These are phyloP conservation scores for Ceratobasidium papillatum DNA, from an alignment of 1,284 basidiomycete species.

Conservation along the genomic window DNA sequence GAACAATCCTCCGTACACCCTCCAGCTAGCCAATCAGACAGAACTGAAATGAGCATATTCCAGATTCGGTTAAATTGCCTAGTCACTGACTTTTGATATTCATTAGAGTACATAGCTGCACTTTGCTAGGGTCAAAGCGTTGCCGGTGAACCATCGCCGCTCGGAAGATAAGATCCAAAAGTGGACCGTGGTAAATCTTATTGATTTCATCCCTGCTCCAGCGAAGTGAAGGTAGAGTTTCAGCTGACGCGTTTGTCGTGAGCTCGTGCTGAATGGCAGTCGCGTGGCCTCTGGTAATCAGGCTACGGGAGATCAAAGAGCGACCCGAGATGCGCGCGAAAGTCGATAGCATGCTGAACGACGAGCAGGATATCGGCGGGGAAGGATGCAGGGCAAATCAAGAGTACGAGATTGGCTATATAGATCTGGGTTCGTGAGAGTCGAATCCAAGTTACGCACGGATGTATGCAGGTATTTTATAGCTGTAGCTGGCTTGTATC, in stretches of 20 bases:
- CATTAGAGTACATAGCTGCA: constrained; percentile 97
- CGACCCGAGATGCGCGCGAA: constrained; percentile 22
- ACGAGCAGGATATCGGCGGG: background rate
- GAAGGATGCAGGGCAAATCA: constrained; percentile 21
- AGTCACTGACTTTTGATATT: constrained; percentile 93
- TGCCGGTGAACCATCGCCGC: constrained; percentile 85
- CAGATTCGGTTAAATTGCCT: background rate
- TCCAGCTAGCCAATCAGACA: constrained; percentile 64
- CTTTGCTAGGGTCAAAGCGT: constrained; percentile 86
- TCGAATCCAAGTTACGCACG: background rate
- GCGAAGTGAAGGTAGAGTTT: background rate
- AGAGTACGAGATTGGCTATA: constrained; percentile 26
- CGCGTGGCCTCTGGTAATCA: constrained; percentile 8
- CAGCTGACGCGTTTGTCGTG: background rate
- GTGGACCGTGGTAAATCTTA: constrained; percentile 77
- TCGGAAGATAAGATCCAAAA: constrained; percentile 87
- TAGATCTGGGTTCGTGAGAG: constrained; percentile 16
- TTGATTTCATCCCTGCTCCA: constrained; percentile 80
- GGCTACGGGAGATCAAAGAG: background rate
- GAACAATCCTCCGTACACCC: constrained; percentile 98
- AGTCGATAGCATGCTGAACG: constrained; percentile 4
- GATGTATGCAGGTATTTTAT: constrained; percentile 32
- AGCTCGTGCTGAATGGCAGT: constrained; percentile 15
- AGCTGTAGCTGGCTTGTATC: background rate
- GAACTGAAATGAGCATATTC: constrained; percentile 11